Evolutionary conservation across 1,284 basidiomycete genomes (phyloP).

Genomic region (Marasmius sp.): DNA sequence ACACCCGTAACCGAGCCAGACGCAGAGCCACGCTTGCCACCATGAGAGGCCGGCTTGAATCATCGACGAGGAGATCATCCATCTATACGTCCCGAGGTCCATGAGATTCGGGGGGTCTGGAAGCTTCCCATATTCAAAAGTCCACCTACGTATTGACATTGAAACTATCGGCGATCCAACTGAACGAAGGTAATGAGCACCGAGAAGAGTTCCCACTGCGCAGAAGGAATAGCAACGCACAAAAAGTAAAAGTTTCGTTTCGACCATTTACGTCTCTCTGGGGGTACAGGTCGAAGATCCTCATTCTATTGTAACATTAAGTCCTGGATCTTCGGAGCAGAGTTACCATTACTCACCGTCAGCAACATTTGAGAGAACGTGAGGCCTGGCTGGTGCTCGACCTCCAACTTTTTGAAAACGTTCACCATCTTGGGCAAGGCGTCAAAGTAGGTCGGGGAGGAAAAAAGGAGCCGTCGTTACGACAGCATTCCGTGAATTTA

Average conservation of each 20-base stretch:
- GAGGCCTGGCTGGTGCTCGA: slow-evolving; percentile 48
- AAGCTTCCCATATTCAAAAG: too few relatives aligned
- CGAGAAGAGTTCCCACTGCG: neutral
- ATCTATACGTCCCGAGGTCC: slow-evolving; percentile 35
- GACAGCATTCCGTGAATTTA: too few relatives aligned
- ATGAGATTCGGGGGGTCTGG: neutral
- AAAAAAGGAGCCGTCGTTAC: too few relatives aligned
- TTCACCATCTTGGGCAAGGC: slow-evolving; percentile 12
- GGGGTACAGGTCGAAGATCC: slow-evolving; percentile 60
- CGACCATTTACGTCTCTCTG: slow-evolving; percentile 59
- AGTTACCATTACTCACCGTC: slow-evolving; percentile 29
- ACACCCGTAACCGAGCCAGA: slow-evolving; percentile 75
- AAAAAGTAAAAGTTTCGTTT: slow-evolving; percentile 65
- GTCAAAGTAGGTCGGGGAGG: neutral
- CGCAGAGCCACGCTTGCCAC: slow-evolving; percentile 83
- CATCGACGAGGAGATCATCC: slow-evolving; percentile 79
- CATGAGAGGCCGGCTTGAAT: slow-evolving; percentile 73
- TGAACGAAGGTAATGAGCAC: slow-evolving; percentile 23
- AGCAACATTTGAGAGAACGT: slow-evolving; percentile 55
- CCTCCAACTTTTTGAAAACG: slow-evolving; percentile 39
- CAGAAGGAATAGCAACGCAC: slow-evolving; percentile 34
- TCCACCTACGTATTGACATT: slow-evolving; percentile 74
- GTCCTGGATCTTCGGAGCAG: too few relatives aligned
- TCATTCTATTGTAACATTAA: slow-evolving; percentile 46
- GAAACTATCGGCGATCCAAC: slow-evolving; percentile 82